Conservation (phyloP, 2,329 filamentous ascomycete species). For the Trichocomaceae sp. region DNA sequence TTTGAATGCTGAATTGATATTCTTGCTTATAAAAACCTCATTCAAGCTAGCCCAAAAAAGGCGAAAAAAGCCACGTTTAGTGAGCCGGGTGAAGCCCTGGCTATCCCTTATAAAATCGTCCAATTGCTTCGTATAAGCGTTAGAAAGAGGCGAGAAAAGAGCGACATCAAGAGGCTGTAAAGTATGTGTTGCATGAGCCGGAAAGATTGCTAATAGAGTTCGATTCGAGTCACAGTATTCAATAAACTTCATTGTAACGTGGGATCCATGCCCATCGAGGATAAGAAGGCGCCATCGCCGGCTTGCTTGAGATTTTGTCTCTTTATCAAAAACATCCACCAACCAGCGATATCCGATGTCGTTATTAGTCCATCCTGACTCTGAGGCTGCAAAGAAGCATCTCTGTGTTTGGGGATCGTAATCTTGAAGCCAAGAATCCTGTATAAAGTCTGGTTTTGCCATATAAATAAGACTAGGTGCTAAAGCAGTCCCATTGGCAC, state of each 20-base stretch:
- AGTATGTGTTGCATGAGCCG: background rate
- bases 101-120: background rate
- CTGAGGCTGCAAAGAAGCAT: background rate
- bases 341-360: background rate
- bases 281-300: background rate
- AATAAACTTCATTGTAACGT: background rate
- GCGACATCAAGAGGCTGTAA: constrained; percentile 7
- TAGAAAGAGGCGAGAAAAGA: constrained; percentile 7
- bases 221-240: background rate
- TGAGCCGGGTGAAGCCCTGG: background rate
- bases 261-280: background rate
- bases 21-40: no score
- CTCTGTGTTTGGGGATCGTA: background rate
- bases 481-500: constrained; percentile 11
- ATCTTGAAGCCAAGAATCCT: constrained; percentile 16
- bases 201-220: background rate
- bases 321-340: constrained; percentile 1
- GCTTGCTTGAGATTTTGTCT: background rate
- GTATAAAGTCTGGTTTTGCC: constrained; percentile 12
- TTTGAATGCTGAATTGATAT: no score
- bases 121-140: background rate
- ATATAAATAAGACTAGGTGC: constrained; percentile 17
- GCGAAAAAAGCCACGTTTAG: background rate
- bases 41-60: background rate
- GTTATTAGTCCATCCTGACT: constrained; percentile 1